A percentile compares a stretch with the other conserved stretches of the same genome.
Evolutionary conservation across 106 monocot species (phyloP).

Genomic region (Iris macrosiphon): DNA sequence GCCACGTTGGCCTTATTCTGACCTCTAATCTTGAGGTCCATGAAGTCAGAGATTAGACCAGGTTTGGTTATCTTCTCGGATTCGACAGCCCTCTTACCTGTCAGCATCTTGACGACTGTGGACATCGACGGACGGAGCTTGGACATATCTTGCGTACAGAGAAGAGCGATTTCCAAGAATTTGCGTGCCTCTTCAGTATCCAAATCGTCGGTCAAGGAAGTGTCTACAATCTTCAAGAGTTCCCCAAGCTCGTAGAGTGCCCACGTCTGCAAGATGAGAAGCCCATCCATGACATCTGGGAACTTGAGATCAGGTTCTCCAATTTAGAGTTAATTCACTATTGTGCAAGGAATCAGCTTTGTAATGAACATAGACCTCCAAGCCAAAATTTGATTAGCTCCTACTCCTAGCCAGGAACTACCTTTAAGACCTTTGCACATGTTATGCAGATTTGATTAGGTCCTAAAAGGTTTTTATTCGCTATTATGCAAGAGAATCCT

Average conservation of each 20-base stretch:
- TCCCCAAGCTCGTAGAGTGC: constrained; percentile 26
- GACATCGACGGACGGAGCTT: constrained; percentile 57
- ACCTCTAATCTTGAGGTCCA: constrained; percentile 43
- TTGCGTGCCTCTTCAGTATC: constrained; percentile 42
- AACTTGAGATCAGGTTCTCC: constrained; percentile 3
- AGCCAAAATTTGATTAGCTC: too few relatives aligned
- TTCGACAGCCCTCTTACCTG: constrained; percentile 17
- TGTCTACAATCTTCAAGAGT: constrained; percentile 37
- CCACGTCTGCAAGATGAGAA: constrained; percentile 53
- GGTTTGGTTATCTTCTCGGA: constrained; percentile 36
- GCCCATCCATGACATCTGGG: constrained; percentile 14
- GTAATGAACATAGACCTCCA: background rate
- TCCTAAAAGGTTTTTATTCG: too few relatives aligned
- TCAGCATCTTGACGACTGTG: constrained; percentile 43
- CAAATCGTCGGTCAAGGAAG: constrained; percentile 35
- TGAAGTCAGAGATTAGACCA: constrained; percentile 58
- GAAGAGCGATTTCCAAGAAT: constrained; percentile 53
- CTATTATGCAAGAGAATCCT: too few relatives aligned
- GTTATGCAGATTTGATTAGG: too few relatives aligned
- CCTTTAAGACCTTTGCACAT: too few relatives aligned
- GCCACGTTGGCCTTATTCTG: constrained; percentile 9
- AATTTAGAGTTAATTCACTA: background rate
- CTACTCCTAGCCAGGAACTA: too few relatives aligned
- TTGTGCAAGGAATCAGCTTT: background rate
- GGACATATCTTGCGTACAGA: constrained; percentile 58